Base-by-base conservation (phyloP, 345 rosid genomes). In the Sapria himalayana region DNA sequence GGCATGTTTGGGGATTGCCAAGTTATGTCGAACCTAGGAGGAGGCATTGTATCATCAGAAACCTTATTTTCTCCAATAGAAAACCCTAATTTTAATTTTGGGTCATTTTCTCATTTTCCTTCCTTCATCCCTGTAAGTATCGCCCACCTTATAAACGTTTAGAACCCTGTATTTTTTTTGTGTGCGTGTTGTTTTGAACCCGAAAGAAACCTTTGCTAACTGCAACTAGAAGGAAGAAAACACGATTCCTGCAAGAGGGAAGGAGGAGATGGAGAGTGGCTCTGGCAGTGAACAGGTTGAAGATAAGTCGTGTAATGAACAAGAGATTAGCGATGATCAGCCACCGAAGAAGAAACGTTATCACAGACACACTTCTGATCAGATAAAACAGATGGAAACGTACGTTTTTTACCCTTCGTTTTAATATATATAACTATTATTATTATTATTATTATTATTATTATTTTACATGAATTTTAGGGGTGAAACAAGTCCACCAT, bases 311-410 rank as follows among this genome's bases (percentile, higher is more conserved):
- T 79, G 71, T 23, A 73, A 72, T 22, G 96, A 85, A 51, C 59
- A 55, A 25, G 78, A 70, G 19, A 63, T 45, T 33, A 55, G 33
- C 9, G 60, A 58, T 37, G 77, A 60, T 32, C 74, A 47, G 15
- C 74, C 54, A n/a, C 33, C 52, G 4, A 84, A 89, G 72, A 89
- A 74, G 71, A 84, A 89, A 61, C 93, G 92, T 39, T 80, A 84
- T 58, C 94, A 86, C 29, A 56, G 97, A 19, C 97, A 86, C 61
- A 86, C 94, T 48, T 61, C 74, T 44, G 79, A 65, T 27, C 99
- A 89, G 84, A 89, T 89, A 74, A 81, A 74, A 64, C 86, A 84
- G 63, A 67, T 89, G 93, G 95, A 89, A 74, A 64, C 86, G 98
- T 89, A 89, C 22, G 75, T 31, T 46, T 15, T 16, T 25, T 7